Evolutionary conservation across 139 green algal genomes (phyloP), one percentile per base, ranked within the genome.

Genomic region (Tetradesmus lagerheimii): DNA sequence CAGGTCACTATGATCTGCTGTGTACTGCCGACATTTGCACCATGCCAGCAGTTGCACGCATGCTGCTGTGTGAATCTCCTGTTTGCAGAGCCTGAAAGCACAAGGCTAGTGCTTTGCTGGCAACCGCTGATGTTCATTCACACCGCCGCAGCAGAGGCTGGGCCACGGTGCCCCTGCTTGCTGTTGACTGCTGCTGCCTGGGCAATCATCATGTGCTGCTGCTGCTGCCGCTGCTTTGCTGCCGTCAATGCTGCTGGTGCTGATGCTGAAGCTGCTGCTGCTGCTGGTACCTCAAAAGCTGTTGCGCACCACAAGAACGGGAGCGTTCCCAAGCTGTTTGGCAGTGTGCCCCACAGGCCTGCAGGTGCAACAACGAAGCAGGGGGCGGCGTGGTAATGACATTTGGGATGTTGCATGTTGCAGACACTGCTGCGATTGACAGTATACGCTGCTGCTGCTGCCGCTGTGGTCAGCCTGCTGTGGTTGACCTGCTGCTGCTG

Each of bases 311-410:
- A 85, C 80, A 85, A 47, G 45, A 67, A 67, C 20, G 25, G 45
- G 35, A 67, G 41, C 45, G 9, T 47, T 16, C 74, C 85, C 20
- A 90, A 31, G 74, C 74, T 85, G 64, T 74, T 11, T 23, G 85
- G 85, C 74, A 90, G 74, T 11, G 85, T 9, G 43, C 85, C 85
- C 27, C 20, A 3, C 31, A 90, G 85, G 29, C 74, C 85, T 90
- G 85, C 31, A 64, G 6, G 50, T 3, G 29, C 18, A 34, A 45
- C 67, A 38, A n/a, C 39, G 67, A n/a, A 78, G 67, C 67, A 78
- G 18, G 6, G n/a, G 20, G 67, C n/a, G 39, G 67, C n/a, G 0
- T n/a, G n/a, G n/a, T n/a, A n/a, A 0, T 39, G 27, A 23, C 67
- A 78, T 18, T 14, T n/a, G n/a, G n/a, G 62, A 5, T 35, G 64